Percentiles rank a stretch among this genome's conserved stretches.
These are phyloP conservation scores for Mycosarcoma maydis DNA, from an alignment of 1,284 basidiomycete genomes.

Conservation along the genomic window DNA sequence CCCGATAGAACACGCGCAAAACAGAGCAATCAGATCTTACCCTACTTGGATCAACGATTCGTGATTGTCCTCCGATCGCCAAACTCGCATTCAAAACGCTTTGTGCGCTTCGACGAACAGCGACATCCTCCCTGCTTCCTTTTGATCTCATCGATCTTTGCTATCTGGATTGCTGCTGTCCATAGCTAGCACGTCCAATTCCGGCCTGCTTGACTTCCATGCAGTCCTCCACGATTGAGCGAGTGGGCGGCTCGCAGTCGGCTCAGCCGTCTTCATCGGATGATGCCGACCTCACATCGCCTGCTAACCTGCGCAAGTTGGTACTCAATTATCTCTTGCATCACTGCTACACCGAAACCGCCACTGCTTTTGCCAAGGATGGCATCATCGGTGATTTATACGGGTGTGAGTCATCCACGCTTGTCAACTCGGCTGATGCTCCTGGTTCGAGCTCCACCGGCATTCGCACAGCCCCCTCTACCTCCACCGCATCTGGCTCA, in stretches of 20 bases:
- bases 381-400: constrained; percentile 66
- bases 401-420: constrained; percentile 7
- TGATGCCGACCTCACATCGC: constrained; percentile 43
- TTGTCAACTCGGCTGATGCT: constrained; percentile 7
- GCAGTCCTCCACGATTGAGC: constrained; percentile 28
- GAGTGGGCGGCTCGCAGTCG: constrained; percentile 6
- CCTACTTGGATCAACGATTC: too few relatives aligned
- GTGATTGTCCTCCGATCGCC: too few relatives aligned
- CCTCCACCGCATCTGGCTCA: constrained; percentile 8
- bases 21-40: too few relatives aligned
- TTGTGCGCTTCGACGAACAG: too few relatives aligned
- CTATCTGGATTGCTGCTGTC: too few relatives aligned
- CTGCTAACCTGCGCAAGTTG: constrained; percentile 70
- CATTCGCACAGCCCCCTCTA: not conserved
- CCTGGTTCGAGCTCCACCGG: constrained; percentile 4
- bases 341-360: constrained; percentile 77
- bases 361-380: constrained; percentile 76
- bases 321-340: constrained; percentile 84
- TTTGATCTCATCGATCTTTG: too few relatives aligned
- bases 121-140: too few relatives aligned
- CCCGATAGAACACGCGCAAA: too few relatives aligned
- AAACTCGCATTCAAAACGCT: too few relatives aligned
- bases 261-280: constrained; percentile 21
- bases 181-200: not conserved
- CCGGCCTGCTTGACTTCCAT: constrained; percentile 7